phyloP scores from a whole-genome alignment of 2,329 filamentous ascomycete species.

The Biscogniauxia marginata region DNA sequence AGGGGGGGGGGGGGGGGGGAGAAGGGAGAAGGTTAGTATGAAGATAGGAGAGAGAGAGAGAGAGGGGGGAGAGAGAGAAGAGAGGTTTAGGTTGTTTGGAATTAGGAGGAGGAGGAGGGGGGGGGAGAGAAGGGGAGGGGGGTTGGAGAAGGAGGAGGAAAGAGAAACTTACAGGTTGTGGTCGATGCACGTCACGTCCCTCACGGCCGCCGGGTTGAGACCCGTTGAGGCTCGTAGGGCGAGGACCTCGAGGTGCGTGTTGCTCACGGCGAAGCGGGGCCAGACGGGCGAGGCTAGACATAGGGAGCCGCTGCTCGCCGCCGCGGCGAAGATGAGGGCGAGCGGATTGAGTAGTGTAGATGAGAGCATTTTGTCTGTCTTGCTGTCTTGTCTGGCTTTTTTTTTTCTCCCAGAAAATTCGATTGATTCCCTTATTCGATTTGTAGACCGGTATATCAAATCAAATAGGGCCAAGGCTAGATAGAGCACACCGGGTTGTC shows the following conservation, averaged over 20 bases:
- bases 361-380: conserved; percentile 14
- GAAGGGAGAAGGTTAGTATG: conserved; percentile 9
- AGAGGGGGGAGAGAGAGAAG: background rate
- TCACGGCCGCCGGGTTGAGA: conserved; percentile 42
- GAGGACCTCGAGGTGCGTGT: conserved; percentile 46
- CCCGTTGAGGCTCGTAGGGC: conserved; percentile 37
- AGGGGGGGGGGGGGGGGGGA: too few relatives aligned
- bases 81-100: background rate
- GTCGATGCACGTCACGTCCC: conserved; percentile 41
- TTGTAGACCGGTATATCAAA: too few relatives aligned
- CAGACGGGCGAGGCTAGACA: conserved; percentile 35
- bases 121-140: background rate
- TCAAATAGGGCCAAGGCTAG: too few relatives aligned
- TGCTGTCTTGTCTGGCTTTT: background rate
- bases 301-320: conserved; percentile 31
- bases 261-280: conserved; percentile 39
- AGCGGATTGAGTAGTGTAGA: conserved; percentile 26
- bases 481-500: background rate
- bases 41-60: too few relatives aligned
- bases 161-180: conserved; percentile 36
- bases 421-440: too few relatives aligned
- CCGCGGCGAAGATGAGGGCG: conserved; percentile 31
- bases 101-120: background rate
- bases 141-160: background rate
- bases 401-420: background rate